Conservation (phyloP, 129 eudicot species). For the Kitagawia praeruptora region DNA sequence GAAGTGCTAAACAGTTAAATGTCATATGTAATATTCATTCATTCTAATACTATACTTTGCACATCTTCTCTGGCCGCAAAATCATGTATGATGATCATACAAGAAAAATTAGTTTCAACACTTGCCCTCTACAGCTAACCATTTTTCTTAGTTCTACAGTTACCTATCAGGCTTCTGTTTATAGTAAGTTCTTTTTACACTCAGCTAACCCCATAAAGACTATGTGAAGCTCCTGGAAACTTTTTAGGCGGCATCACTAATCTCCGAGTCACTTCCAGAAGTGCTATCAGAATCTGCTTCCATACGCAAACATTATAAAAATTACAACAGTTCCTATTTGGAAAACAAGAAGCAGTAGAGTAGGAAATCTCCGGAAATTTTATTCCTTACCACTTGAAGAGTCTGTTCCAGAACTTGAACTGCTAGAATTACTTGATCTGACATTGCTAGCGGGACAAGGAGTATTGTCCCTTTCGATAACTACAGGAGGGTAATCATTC, state of each 20-base stretch:
- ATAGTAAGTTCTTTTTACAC: too few species aligned
- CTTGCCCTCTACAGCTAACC: neutral
- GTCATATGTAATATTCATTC: too few species aligned
- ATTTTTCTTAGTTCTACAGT: neutral
- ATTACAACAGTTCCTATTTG: neutral
- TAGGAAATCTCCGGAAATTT: neutral
- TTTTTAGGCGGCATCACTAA: conserved; percentile 13
- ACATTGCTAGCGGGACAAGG: neutral
- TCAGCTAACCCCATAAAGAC: too few species aligned
- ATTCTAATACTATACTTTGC: too few species aligned
- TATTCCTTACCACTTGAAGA: conserved; percentile 43
- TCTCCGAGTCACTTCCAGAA: conserved; percentile 31
- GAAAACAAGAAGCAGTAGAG: neutral
- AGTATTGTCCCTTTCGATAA: conserved; percentile 41
- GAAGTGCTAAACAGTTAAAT: too few species aligned
- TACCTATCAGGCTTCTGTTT: neutral
- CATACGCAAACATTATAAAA: neutral
- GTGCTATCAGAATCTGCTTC: conserved; percentile 33
- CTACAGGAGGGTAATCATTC: conserved; percentile 27
- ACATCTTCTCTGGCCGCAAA: too few species aligned
- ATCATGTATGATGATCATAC: too few species aligned
- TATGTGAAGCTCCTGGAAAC: neutral
- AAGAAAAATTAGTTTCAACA: neutral
- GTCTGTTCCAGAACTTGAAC: conserved; percentile 39
- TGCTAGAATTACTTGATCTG: conserved; percentile 24